These are phyloP conservation scores for Paramyrothecium roridum DNA, from an alignment of 2,329 filamentous ascomycete genomes.

Conservation along the genomic window DNA sequence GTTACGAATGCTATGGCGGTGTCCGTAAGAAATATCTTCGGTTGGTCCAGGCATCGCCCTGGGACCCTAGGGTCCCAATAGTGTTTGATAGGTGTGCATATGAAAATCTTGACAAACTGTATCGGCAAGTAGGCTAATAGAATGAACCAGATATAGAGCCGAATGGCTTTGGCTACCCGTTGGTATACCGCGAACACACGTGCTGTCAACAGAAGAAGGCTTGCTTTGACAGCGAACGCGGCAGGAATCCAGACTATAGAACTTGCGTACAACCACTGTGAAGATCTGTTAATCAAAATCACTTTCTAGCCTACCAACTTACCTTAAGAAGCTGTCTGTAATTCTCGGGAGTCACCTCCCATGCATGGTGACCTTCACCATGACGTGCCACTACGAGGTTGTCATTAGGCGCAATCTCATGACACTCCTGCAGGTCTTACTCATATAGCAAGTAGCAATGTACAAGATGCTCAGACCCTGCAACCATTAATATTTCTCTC, in stretches of 20 bases:
- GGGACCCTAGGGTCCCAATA: background rate
- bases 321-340: background rate
- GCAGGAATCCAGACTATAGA: constrained; percentile 1
- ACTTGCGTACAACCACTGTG: background rate
- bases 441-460: background rate
- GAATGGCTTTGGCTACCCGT: background rate
- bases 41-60: background rate
- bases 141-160: background rate
- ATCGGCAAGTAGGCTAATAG: constrained; percentile 1
- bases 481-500: background rate
- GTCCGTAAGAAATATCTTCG: constrained; percentile 1
- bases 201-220: background rate
- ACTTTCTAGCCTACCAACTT: background rate
- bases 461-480: background rate
- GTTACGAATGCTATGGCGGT: background rate
- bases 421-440: background rate
- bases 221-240: background rate
- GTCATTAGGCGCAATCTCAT: no score
- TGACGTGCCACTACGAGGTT: background rate
- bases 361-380: background rate
- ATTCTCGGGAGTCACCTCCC: background rate
- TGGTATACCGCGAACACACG: background rate
- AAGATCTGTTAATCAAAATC: background rate
- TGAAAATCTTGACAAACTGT: background rate
- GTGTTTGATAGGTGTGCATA: constrained; percentile 1